phyloP scores from a whole-genome alignment of 208 protist species.

The Trypanosoma melophagium region DNA sequence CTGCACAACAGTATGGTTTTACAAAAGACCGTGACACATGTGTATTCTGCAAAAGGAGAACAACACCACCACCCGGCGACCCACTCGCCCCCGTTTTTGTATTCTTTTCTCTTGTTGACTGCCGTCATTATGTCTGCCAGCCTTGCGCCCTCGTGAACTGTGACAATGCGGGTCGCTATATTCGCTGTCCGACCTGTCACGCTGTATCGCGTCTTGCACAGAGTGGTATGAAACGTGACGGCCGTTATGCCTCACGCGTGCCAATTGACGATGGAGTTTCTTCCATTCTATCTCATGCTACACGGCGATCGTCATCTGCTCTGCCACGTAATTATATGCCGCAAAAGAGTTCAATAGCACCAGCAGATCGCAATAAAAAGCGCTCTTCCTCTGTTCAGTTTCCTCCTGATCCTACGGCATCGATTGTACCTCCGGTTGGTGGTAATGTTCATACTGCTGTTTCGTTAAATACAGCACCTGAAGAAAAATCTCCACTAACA shows the following conservation, averaged over 20 bases:
- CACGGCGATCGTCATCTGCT: constrained; percentile 19
- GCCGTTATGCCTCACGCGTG: constrained; percentile 32
- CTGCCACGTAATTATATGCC: neutral
- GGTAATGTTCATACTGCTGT: constrained; percentile 6
- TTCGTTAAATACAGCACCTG: no score
- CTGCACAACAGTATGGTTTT: constrained; percentile 36
- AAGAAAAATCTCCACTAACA: constrained; percentile 52
- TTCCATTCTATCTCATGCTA: constrained; percentile 48
- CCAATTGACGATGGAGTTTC: constrained; percentile 77
- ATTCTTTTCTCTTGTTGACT: constrained; percentile 89
- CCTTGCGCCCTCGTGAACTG: constrained; percentile 86
- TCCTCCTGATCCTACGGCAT: constrained; percentile 23
- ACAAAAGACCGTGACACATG: constrained; percentile 38
- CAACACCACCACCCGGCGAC: constrained; percentile 47
- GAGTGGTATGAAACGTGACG: constrained; percentile 50
- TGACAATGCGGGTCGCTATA: constrained; percentile 69
- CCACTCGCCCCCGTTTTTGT: constrained; percentile 81
- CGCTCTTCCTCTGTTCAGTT: constrained; percentile 73
- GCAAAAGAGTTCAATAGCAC: constrained; percentile 45
- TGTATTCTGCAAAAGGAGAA: constrained; percentile 59
- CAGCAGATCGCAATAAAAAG: constrained; percentile 32
- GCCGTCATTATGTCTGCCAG: constrained; percentile 88
- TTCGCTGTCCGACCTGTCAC: constrained; percentile 73
- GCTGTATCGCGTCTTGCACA: constrained; percentile 80
- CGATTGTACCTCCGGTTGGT: constrained; percentile 2